Base-by-base conservation (phyloP, 106 monocot species). In the Platanthera zijinensis region DNA sequence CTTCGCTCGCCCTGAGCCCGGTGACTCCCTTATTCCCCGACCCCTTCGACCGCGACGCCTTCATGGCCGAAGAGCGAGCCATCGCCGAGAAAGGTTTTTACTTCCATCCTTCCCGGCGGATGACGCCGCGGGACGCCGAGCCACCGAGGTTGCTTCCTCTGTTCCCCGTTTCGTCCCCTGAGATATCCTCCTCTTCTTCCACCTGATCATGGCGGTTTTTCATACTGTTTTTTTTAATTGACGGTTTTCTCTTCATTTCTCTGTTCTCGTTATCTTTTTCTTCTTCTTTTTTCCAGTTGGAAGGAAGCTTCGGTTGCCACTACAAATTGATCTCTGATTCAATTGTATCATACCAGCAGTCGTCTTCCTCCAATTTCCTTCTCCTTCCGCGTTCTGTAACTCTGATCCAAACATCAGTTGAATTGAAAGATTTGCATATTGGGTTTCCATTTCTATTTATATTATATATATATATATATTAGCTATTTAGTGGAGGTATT, bases 101-200 rank as follows among this genome's bases (percentile, higher is more conserved):
- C 72, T 59, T 78, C 9, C 75, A 71, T 52, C 80, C 83, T 15
- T 84, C 88, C 4, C 84, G 83, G 22, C 78, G 81, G 75, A 57
- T 51, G 72, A 51, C 75, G 25, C 81, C 78, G 17, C 46, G 56
- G 25, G 80, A 72, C 46, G 67, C 72, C 8, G 83, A 81, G 5
- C 86, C 86, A 0, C 88, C 92, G 3, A 67, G 83, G 78, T 84
- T 92, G 0, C 83, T 92, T 32, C 86, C 88, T 18, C 79, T 92
- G 6, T 92, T 92, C 22, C 89, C 92, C 10, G 77, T 89, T 13
- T 52, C 74, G 52, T 83, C 83, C 19, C 78, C 83, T 0, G 67
- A 69, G 9, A 51, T 72, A 14, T 72, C 49, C 3, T 72, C 50
- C 14, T 0, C 72, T 72, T 72, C 72, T 17, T 51, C 46, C 0